Percentiles rank a stretch among this genome's conserved stretches.
Evolutionary conservation across 805 yeast genomes (phyloP).

Genomic region (Saturnispora halmiae): DNA sequence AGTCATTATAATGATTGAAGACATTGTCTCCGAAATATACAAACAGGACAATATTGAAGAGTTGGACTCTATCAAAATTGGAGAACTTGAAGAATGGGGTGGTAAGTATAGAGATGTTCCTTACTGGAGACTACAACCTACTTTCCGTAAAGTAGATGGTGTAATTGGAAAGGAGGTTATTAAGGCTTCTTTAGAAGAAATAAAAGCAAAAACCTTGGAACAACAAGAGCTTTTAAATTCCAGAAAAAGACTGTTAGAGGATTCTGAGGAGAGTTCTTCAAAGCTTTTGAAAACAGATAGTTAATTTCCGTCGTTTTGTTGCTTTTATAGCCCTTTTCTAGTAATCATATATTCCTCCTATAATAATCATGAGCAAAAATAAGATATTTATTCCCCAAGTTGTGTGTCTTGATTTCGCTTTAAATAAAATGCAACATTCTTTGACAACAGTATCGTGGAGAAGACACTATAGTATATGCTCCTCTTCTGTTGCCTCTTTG

Average conservation of each 20-base stretch:
- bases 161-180: slow-evolving; percentile 39
- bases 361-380: too few species aligned
- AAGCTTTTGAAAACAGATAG: slow-evolving; percentile 4
- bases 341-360: too few species aligned
- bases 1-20: slow-evolving; percentile 60
- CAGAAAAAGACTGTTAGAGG: slow-evolving; percentile 11
- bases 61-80: slow-evolving; percentile 46
- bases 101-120: slow-evolving; percentile 77
- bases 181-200: slow-evolving; percentile 13
- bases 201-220: slow-evolving; percentile 12
- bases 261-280: background rate
- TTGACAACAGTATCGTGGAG: background rate
- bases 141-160: slow-evolving; percentile 85
- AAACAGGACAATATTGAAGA: slow-evolving; percentile 42
- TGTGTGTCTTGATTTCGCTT: background rate
- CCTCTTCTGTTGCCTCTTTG: slow-evolving; percentile 18
- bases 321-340: too few species aligned
- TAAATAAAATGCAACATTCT: background rate
- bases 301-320: too few species aligned
- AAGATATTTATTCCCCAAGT: too few species aligned
- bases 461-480: background rate
- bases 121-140: slow-evolving; percentile 95
- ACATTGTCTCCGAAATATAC: slow-evolving; percentile 49
- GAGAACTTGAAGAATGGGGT: slow-evolving; percentile 60
- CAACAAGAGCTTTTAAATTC: slow-evolving; percentile 9